Percentiles rank a stretch among this genome's conserved stretches.
Conservation (phyloP, 345 rosid genomes). For the Sonneratia alba region DNA sequence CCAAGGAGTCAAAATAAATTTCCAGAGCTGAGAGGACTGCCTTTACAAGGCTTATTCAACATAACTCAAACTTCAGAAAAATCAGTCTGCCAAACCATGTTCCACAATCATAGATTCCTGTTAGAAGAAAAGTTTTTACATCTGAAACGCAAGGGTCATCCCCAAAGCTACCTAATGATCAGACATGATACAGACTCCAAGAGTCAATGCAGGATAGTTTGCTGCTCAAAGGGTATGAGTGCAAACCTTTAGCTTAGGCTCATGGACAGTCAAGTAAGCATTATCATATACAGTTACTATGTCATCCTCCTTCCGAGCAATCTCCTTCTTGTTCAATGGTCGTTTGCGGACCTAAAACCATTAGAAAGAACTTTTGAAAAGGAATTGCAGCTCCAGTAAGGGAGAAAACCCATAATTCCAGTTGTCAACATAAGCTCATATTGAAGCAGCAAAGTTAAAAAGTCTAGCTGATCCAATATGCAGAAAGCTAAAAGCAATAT, state of each 20-base stretch:
- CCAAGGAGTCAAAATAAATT: background rate
- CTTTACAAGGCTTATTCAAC: background rate
- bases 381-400: background rate
- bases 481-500: background rate
- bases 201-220: background rate
- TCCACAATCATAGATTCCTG: background rate
- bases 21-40: background rate
- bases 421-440: background rate
- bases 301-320: conserved; percentile 86
- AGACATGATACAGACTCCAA: background rate
- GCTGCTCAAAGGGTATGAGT: background rate
- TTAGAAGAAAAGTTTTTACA: background rate
- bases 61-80: background rate
- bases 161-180: background rate
- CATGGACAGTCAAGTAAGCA: conserved; percentile 62
- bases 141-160: background rate
- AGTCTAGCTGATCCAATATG: background rate
- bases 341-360: conserved; percentile 74
- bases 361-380: background rate
- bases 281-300: conserved; percentile 66
- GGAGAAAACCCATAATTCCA: background rate
- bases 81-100: background rate
- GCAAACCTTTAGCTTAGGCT: conserved; percentile 91
- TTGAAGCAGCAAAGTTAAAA: background rate
- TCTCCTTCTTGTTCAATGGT: conserved; percentile 87